Conservation (phyloP, 2,329 filamentous ascomycete species). For the Beauveria scarabaeidicola region DNA sequence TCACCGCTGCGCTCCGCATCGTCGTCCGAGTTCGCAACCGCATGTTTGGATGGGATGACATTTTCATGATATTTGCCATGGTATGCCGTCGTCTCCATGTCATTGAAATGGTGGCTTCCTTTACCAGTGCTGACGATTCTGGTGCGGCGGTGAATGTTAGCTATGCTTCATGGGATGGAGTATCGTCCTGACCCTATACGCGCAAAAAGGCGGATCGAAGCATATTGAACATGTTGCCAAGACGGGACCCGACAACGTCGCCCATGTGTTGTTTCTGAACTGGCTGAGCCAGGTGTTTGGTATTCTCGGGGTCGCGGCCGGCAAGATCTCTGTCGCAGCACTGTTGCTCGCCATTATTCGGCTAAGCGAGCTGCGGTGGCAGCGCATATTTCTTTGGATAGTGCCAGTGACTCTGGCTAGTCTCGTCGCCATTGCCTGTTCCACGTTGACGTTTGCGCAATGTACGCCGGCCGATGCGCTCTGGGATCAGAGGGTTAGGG, state of each 20-base stretch:
- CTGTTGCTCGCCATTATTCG: slow-evolving; percentile 16
- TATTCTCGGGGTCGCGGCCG: slow-evolving; percentile 16
- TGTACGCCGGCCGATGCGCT: slow-evolving; percentile 15
- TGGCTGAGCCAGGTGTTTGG: slow-evolving; percentile 16
- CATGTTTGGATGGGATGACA: slow-evolving; percentile 16
- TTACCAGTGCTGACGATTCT: background rate
- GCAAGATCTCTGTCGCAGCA: slow-evolving; percentile 17
- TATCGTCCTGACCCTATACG: slow-evolving; percentile 14
- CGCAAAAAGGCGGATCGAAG: slow-evolving; percentile 13
- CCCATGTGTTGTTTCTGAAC: slow-evolving; percentile 15
- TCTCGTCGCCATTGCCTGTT: slow-evolving; percentile 16
- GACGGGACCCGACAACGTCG: slow-evolving; percentile 16
- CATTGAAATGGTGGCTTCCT: background rate
- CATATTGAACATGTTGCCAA: slow-evolving; percentile 14
- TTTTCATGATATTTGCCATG: slow-evolving; percentile 16
- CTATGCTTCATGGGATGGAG: slow-evolving; percentile 17
- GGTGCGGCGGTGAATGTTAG: background rate
- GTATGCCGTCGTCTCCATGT: slow-evolving; percentile 1
- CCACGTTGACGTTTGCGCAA: slow-evolving; percentile 16
- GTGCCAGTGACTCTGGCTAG: slow-evolving; percentile 15
- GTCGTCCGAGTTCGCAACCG: slow-evolving; percentile 10
- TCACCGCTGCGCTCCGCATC: slow-evolving; percentile 13
- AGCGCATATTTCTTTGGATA: slow-evolving; percentile 15
- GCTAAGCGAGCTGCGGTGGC: slow-evolving; percentile 15
- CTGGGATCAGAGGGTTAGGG: slow-evolving; percentile 15